Percentiles rank a stretch among this genome's conserved stretches.
Conservation (phyloP, 768 basidiomycete species). For the Melanogaster broomeanus region DNA sequence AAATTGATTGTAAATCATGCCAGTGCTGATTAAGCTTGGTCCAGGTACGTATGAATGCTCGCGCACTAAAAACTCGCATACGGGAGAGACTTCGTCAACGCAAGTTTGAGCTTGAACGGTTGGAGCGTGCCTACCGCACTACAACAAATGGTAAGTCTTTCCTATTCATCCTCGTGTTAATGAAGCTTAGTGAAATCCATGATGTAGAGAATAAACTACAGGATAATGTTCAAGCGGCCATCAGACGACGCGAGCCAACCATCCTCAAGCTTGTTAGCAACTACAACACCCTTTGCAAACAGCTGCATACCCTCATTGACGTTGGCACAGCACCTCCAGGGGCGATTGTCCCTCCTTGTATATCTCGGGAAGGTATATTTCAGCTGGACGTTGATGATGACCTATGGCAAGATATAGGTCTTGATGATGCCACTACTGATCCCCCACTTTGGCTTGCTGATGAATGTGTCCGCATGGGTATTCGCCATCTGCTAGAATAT, state of each 20-base stretch:
- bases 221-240: constrained; percentile 24
- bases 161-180: background rate
- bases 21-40: too few relatives aligned
- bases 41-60: constrained; percentile 17
- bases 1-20: too few relatives aligned
- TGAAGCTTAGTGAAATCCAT: background rate
- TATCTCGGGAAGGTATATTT: constrained; percentile 26
- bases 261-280: constrained; percentile 22
- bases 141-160: constrained; percentile 17
- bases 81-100: constrained; percentile 14
- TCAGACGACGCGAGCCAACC: constrained; percentile 28
- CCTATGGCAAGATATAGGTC: constrained; percentile 36
- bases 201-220: constrained; percentile 25
- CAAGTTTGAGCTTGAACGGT: constrained; percentile 18
- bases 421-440: constrained; percentile 19
- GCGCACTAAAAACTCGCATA: constrained; percentile 16
- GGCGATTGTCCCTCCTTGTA: constrained; percentile 21
- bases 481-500: constrained; percentile 1
- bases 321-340: constrained; percentile 21
- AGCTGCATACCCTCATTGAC: constrained; percentile 19
- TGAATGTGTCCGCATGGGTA: constrained; percentile 5
- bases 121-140: constrained; percentile 14
- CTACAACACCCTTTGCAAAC: constrained; percentile 31
- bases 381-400: constrained; percentile 35
- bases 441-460: constrained; percentile 10